Conservation (phyloP, 768 basidiomycete species). For the Auriculariales sp. region DNA sequence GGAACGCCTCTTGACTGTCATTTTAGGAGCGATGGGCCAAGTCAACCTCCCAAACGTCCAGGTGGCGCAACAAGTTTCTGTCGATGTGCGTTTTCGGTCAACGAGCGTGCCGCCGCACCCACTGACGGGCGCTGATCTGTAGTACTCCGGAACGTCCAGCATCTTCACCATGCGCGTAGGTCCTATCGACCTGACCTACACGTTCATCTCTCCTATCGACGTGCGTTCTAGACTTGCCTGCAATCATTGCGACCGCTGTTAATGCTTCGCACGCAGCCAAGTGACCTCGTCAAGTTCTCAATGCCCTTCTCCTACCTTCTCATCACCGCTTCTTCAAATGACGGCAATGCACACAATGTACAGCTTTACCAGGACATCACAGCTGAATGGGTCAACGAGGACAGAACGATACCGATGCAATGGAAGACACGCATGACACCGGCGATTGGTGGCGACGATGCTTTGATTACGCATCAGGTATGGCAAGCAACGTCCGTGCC, state of each 20-base stretch:
- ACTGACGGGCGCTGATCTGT: too few species aligned
- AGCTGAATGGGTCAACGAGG: constrained; percentile 1
- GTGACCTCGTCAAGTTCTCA: not conserved
- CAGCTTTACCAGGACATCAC: not conserved
- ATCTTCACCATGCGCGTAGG: not conserved
- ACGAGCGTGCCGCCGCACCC: too few species aligned
- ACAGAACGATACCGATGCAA: not conserved
- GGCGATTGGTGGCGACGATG: not conserved
- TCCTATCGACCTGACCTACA: not conserved
- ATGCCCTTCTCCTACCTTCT: not conserved
- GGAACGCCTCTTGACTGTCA: too few species aligned
- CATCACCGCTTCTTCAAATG: not conserved
- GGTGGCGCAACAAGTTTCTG: too few species aligned
- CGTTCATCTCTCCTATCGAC: not conserved
- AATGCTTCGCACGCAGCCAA: not conserved
- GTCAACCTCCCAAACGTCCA: too few species aligned
- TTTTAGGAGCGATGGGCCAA: too few species aligned
- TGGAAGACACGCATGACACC: not conserved
- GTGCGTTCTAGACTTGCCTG: not conserved
- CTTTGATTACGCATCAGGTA: too few species aligned
- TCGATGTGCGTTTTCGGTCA: too few species aligned
- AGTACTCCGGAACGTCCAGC: not conserved
- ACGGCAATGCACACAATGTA: not conserved
- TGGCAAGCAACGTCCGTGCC: not conserved
- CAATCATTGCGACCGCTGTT: not conserved